Evolutionary conservation across 31 red algal species (phyloP).

Genomic region (Odonthalia washingtoniensis): DNA sequence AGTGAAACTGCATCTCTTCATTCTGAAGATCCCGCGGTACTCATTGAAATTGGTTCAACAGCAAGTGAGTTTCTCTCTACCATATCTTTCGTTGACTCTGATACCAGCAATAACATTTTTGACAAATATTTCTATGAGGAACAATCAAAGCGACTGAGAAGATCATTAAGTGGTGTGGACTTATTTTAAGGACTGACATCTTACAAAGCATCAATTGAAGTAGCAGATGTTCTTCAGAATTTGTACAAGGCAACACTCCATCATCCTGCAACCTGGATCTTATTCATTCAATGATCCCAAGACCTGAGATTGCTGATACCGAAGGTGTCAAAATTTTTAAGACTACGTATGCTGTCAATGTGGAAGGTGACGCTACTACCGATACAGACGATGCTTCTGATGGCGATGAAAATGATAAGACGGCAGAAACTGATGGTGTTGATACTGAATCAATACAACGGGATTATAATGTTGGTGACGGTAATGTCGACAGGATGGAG

Average conservation of each 20-base stretch:
- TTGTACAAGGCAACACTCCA: slow-evolving; percentile 49
- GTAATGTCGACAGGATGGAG: no score
- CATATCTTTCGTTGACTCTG: slow-evolving; percentile 57
- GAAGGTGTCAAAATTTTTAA: no score
- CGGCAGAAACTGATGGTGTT: no score
- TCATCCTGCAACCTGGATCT: slow-evolving; percentile 76
- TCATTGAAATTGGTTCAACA: slow-evolving; percentile 30
- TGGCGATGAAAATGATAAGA: no score
- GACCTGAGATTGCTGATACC: no score
- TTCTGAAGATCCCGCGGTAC: slow-evolving; percentile 41
- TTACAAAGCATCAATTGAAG: no score
- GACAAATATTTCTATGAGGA: slow-evolving; percentile 72
- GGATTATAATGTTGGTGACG: no score
- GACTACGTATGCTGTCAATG: no score
- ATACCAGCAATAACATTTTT: slow-evolving; percentile 52
- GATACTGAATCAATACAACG: no score
- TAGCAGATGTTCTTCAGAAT: slow-evolving; percentile 50
- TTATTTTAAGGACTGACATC: neutral
- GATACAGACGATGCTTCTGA: no score
- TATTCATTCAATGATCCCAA: no score
- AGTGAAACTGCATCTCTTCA: slow-evolving; percentile 46
- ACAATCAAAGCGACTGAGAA: slow-evolving; percentile 42
- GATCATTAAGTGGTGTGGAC: neutral
- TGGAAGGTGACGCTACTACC: no score
- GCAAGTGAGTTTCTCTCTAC: slow-evolving; percentile 54